Evolutionary conservation across 2,329 filamentous ascomycete genomes (phyloP).

Genomic region (Colletotrichum australisinense): DNA sequence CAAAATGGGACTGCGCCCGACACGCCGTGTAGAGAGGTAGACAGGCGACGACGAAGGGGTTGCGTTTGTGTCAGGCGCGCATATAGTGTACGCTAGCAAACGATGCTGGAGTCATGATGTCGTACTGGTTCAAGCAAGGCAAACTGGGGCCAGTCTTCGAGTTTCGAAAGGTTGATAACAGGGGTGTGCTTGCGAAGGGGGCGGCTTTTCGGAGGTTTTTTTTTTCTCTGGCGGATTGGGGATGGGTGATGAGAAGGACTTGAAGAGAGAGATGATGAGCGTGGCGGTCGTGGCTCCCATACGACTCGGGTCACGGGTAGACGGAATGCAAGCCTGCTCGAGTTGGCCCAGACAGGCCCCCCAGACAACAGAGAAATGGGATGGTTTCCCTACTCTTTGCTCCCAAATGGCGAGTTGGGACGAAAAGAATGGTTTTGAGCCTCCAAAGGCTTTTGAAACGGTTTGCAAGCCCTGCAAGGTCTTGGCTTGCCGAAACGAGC

Average conservation of each 20-base stretch:
- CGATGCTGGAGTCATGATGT: constrained; percentile 18
- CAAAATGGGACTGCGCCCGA: neutral
- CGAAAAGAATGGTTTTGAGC: constrained; percentile 5
- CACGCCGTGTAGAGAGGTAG: neutral
- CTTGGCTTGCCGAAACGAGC: constrained; percentile 25
- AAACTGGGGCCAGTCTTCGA: neutral
- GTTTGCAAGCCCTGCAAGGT: constrained; percentile 22
- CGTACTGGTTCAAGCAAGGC: neutral
- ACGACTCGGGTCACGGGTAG: constrained; percentile 24
- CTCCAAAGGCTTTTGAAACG: constrained; percentile 24
- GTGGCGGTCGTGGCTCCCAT: constrained; percentile 20
- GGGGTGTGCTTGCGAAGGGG: constrained; percentile 14
- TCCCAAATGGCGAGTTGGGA: constrained; percentile 3
- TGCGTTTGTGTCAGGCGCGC: constrained; percentile 24
- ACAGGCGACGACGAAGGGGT: neutral
- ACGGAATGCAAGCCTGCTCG: constrained; percentile 19
- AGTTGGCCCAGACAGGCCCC: neutral
- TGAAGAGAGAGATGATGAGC: neutral
- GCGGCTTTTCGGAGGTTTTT: constrained; percentile 16
- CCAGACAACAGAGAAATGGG: neutral
- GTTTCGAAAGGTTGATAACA: constrained; percentile 12
- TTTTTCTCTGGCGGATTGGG: constrained; percentile 10
- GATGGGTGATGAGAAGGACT: neutral
- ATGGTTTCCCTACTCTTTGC: neutral
- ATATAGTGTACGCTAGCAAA: constrained; percentile 9